Evolutionary conservation across 495 filamentous ascomycete species (phyloP).

Genomic region (Penicillium argentinense): DNA sequence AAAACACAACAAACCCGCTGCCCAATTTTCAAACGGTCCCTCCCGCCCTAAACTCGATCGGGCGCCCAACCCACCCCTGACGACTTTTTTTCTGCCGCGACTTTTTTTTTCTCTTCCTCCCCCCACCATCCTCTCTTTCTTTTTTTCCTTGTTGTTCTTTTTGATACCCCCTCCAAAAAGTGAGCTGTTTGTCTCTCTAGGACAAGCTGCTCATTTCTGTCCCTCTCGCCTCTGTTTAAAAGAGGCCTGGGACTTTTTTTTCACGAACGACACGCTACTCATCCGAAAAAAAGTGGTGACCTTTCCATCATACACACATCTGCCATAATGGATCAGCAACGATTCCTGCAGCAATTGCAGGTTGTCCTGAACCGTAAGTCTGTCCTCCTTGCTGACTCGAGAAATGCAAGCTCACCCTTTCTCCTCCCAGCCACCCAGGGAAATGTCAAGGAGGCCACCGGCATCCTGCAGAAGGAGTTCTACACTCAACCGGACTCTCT

Average conservation of each 20-base stretch:
- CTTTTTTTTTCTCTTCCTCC: constrained; percentile 20
- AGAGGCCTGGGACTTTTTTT: constrained; percentile 26
- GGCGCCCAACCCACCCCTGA: constrained; percentile 17
- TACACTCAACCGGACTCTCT: constrained; percentile 84
- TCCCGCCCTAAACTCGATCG: constrained; percentile 19
- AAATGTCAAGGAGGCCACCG: constrained; percentile 84
- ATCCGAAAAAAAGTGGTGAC: constrained; percentile 6
- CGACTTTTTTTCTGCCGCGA: constrained; percentile 24
- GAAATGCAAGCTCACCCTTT: constrained; percentile 11
- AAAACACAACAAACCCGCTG: not conserved
- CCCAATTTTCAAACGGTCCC: not conserved
- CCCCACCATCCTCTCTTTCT: constrained; percentile 20
- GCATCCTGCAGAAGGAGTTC: constrained; percentile 84
- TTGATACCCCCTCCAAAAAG: constrained; percentile 35
- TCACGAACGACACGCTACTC: not conserved
- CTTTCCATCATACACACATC: constrained; percentile 9
- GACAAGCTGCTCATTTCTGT: constrained; percentile 37
- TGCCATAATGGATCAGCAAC: constrained; percentile 68
- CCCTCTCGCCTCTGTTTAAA: constrained; percentile 8
- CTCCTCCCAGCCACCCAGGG: constrained; percentile 37
- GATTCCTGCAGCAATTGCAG: constrained; percentile 71
- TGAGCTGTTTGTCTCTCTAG: constrained; percentile 34
- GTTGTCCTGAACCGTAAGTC: constrained; percentile 72
- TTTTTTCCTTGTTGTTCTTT: constrained; percentile 23
- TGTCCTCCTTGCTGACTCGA: not conserved